Evolutionary conservation across 2,329 filamentous ascomycete genomes (phyloP).

Genomic region (Colletotrichum acutatum): DNA sequence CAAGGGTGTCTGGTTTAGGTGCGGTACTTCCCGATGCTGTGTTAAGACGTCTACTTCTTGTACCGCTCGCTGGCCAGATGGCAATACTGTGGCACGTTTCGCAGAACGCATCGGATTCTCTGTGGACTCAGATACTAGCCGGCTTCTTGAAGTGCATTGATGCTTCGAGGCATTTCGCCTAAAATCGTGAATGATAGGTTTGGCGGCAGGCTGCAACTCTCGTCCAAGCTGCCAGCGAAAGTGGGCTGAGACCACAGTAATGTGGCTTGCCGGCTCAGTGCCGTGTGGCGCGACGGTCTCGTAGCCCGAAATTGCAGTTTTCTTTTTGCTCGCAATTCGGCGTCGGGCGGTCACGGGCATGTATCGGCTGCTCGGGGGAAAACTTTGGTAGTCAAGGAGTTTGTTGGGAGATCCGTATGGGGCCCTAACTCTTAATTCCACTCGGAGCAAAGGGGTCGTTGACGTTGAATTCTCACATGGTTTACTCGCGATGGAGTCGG

Average conservation of each 20-base stretch:
- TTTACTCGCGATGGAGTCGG: too few relatives aligned
- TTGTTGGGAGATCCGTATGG: neutral
- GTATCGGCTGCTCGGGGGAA: neutral
- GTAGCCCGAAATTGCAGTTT: conserved; percentile 5
- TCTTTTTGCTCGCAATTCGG: neutral
- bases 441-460: conserved; percentile 3
- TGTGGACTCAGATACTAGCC: neutral
- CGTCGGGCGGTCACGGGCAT: conserved; percentile 12
- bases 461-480: neutral
- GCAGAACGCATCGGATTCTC: neutral
- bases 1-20: neutral
- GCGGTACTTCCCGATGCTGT: conserved; percentile 4
- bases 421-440: conserved; percentile 14
- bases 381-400: neutral
- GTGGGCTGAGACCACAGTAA: conserved; percentile 1
- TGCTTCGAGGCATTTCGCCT: neutral
- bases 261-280: neutral
- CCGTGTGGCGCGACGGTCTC: conserved; percentile 10
- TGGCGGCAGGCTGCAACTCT: neutral
- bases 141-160: neutral
- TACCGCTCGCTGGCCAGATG: conserved; percentile 3
- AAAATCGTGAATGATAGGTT: neutral
- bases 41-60: neutral
- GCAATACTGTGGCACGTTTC: conserved; percentile 13
- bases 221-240: neutral